Base-by-base conservation (phyloP, 768 basidiomycete species). In the Boletellus ananiceps region DNA sequence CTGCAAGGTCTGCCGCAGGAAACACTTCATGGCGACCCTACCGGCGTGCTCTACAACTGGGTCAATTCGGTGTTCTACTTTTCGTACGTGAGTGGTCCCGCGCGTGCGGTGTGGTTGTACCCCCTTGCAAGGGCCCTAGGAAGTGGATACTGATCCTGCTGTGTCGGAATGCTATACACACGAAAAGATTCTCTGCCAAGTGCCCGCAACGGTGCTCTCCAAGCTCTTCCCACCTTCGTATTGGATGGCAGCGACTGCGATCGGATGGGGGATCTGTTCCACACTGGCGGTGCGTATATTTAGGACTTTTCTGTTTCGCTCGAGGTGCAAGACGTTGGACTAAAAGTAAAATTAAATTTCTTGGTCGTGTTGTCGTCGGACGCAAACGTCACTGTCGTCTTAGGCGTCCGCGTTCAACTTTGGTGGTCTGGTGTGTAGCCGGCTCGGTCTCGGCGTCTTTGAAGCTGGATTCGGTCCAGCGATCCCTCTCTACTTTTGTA, bases 391-490 rank as follows among this genome's bases (percentile, higher is more conserved):
- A 29, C 11, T 29, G 1, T 29, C 29, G 29, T 29, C 11, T 11
- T 56, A 88, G 86, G 66, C 88, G 3, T 73, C 82, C 2, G 72
- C 77, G 0, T 85, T 80, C 62, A 75, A 79, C 60, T 80, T 85
- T 41, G 71, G 70, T 9, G 81, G 82, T 18, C 65, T 88, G 33
- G 62, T 88, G 21, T 70, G 75, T 8, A 71, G 77, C 11, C 74
- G 88, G 41, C 52, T 89, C 25, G 75, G 77, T 34, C 71, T 90
- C n/a, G 88, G 88, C 8, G 61, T 86, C 31, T 89, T 90, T 59
- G 88, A 90, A 65, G 81, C 87, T 4, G 82, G 81, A 19, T 89
- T 90, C 57, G 86, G 81, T 1, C 87, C 88, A 11, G 84, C 78
- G 0, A 84, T 90, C 29, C 85, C 87, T 0, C 71, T 90, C 3